A percentile compares a stretch with the other conserved stretches of the same genome.
These are phyloP conservation scores for Ophiorrhiza pumila DNA, from an alignment of 257 asterid genomes.

Conservation along the genomic window DNA sequence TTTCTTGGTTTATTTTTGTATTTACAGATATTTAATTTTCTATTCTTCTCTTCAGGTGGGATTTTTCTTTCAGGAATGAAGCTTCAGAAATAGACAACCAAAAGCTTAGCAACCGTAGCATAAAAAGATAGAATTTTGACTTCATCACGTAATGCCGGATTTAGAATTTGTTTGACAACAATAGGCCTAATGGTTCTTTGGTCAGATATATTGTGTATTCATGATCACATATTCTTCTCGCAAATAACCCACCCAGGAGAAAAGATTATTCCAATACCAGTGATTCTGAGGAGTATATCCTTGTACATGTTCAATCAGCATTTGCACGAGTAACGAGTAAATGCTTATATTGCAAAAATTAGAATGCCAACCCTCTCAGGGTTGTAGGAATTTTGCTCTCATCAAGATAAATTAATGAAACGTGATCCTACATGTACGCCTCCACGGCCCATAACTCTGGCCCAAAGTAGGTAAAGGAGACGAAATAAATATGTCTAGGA, in stretches of 20 bases:
- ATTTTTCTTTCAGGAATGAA: constrained; percentile 1
- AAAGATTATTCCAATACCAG: neutral
- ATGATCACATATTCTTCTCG: neutral
- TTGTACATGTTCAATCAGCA: neutral
- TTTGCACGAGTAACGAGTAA: neutral
- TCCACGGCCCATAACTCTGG: neutral
- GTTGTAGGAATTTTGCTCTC: no score
- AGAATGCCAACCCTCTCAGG: no score
- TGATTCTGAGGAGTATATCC: neutral
- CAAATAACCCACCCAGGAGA: neutral
- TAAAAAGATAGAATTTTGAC: neutral
- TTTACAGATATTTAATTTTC: neutral
- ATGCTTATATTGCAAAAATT: no score
- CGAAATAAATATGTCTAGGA: neutral
- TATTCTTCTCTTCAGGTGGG: neutral
- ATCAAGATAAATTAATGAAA: no score
- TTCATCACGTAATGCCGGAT: neutral
- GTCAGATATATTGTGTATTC: neutral
- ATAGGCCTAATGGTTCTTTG: neutral
- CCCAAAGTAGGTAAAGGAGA: constrained; percentile 1
- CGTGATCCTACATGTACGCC: neutral
- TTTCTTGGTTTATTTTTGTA: neutral
- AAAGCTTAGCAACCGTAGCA: neutral
- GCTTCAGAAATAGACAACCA: neutral
- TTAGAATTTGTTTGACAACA: neutral